Percentiles rank a stretch among this genome's conserved stretches.
Evolutionary conservation across 768 basidiomycete genomes (phyloP).

Genomic region (Termitomyces sp.): DNA sequence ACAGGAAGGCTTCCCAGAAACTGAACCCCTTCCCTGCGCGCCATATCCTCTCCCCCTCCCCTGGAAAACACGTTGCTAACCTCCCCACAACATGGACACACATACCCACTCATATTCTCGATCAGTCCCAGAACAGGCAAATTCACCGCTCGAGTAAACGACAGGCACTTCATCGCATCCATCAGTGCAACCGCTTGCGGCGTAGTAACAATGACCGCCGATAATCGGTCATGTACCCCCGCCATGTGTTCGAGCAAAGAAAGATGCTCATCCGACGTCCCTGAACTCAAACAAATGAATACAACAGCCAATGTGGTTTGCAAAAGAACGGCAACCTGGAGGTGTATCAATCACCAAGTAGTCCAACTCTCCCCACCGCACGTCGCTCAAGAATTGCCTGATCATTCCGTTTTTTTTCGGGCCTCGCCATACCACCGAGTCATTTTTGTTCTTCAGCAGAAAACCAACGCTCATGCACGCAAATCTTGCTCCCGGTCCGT

Average conservation of each 20-base stretch:
- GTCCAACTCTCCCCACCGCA: conserved; percentile 93
- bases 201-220: conserved; percentile 91
- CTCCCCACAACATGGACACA: conserved; percentile 96
- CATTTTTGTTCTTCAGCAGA: conserved; percentile 81
- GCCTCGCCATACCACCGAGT: conserved; percentile 97
- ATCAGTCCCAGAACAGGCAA: conserved; percentile 88
- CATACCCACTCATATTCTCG: conserved; percentile 99
- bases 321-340: conserved; percentile 60
- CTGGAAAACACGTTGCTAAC: conserved; percentile 92
- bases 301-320: conserved; percentile 4
- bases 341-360: conserved; percentile 95
- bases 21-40: conserved; percentile 59
- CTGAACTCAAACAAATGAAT: conserved; percentile 37
- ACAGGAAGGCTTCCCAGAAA: conserved; percentile 92
- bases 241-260: conserved; percentile 92
- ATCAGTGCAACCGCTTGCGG: conserved; percentile 95
- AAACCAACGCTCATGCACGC: conserved; percentile 98
- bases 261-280: conserved; percentile 98
- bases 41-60: conserved; percentile 90
- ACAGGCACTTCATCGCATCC: conserved; percentile 94
- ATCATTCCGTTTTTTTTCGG: conserved; percentile 99
- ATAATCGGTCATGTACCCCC: conserved; percentile 71
- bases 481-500: conserved; percentile 66
- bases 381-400: conserved; percentile 88
- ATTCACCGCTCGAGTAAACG: conserved; percentile 85